A percentile compares a stretch with the other conserved stretches of the same genome.
Conservation (phyloP, 2,329 filamentous ascomycete genomes). For the Pseudogymnoascus sp. region DNA sequence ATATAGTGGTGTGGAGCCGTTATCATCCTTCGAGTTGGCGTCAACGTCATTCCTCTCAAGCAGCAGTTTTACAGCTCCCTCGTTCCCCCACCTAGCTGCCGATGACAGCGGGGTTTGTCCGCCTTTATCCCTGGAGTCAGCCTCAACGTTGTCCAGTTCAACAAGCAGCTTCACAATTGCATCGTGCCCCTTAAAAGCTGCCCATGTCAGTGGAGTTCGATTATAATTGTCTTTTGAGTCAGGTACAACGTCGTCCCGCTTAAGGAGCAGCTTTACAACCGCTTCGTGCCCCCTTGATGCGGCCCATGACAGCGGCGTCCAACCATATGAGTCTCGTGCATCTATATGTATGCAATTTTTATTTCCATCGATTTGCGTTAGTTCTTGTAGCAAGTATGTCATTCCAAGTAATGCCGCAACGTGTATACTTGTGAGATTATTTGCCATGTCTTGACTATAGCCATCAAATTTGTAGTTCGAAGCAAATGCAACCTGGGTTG, state of each 20-base stretch:
- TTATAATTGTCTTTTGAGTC: neutral
- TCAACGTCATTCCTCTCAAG: neutral
- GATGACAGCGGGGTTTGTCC: neutral
- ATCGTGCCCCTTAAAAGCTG: neutral
- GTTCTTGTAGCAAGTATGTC: constrained; percentile 1
- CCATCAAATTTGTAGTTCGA: neutral
- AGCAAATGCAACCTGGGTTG: neutral
- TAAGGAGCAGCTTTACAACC: neutral
- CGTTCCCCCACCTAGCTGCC: neutral
- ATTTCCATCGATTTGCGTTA: neutral
- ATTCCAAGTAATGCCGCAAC: constrained; percentile 17
- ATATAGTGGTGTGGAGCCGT: neutral
- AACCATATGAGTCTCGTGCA: neutral
- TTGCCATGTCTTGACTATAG: neutral
- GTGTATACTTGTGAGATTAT: constrained; percentile 14
- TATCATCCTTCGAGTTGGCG: neutral
- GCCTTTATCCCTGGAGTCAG: neutral
- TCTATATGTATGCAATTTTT: neutral
- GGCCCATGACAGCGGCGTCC: neutral
- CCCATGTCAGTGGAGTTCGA: neutral
- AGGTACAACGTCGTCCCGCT: neutral
- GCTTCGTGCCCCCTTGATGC: neutral
- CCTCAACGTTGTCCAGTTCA: neutral
- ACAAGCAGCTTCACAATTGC: neutral
- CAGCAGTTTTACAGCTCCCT: neutral